These are phyloP conservation scores for Saccharomycopsis fodiens DNA, from an alignment of 805 yeast genomes.

Conservation along the genomic window DNA sequence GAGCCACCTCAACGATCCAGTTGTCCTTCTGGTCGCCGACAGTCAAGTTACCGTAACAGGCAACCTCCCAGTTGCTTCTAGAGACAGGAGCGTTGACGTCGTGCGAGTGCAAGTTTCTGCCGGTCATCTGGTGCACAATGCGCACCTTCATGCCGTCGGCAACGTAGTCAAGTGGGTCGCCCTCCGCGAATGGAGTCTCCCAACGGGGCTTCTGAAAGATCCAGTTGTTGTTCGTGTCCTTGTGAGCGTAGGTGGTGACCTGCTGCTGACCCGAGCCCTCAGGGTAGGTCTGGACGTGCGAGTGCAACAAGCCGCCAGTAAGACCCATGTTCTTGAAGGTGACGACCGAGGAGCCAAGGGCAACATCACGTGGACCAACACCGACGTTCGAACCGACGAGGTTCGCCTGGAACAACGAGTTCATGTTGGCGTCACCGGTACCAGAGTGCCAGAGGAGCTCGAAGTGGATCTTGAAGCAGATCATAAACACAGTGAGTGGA, in stretches of 20 bases:
- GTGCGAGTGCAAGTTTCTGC: constrained; percentile 68
- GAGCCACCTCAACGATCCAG: constrained; percentile 66
- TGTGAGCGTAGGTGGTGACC: constrained; percentile 69
- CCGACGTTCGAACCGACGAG: constrained; percentile 57
- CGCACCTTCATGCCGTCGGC: constrained; percentile 56
- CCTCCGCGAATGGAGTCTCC: constrained; percentile 26
- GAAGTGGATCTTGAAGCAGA: constrained; percentile 69
- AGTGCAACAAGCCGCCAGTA: constrained; percentile 67
- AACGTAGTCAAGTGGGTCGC: constrained; percentile 28
- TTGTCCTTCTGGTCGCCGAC: constrained; percentile 69
- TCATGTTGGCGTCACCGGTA: constrained; percentile 75
- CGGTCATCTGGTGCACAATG: constrained; percentile 53
- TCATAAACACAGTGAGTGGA: constrained; percentile 54
- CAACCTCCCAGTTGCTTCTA: constrained; percentile 49
- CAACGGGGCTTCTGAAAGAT: constrained; percentile 45
- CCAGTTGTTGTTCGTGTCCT: constrained; percentile 70
- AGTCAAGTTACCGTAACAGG: constrained; percentile 61
- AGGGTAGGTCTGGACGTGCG: constrained; percentile 66
- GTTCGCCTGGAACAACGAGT: constrained; percentile 76
- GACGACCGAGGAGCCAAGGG: constrained; percentile 44
- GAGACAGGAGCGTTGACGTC: constrained; percentile 55
- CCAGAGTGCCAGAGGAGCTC: constrained; percentile 67
- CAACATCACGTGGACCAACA: constrained; percentile 62
- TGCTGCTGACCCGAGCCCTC: constrained; percentile 75
- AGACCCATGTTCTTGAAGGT: constrained; percentile 58